Evolutionary conservation across 495 filamentous ascomycete genomes (phyloP).

Genomic region (Trichocladium uniseriatum): DNA sequence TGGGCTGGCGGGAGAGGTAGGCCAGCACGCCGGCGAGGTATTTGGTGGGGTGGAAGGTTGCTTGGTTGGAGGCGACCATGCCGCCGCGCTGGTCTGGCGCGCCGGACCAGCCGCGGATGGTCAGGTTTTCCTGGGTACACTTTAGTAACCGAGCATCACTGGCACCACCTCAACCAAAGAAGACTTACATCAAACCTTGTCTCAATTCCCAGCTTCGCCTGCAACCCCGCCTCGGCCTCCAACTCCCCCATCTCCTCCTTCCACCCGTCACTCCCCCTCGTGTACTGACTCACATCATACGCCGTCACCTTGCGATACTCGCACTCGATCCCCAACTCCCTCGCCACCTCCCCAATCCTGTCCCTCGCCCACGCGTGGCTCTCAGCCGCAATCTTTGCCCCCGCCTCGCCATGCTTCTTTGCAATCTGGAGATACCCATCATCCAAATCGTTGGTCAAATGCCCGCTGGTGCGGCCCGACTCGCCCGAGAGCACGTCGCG

Average conservation of each 20-base stretch:
- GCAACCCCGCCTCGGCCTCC: conserved; percentile 35
- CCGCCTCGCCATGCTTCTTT: conserved; percentile 41
- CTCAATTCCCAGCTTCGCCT: conserved; percentile 35
- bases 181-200: conserved; percentile 29
- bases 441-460: conserved; percentile 45
- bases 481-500: conserved; percentile 46
- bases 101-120: conserved; percentile 38
- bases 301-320: conserved; percentile 44
- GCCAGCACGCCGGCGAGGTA: conserved; percentile 44
- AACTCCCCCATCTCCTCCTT: conserved; percentile 30
- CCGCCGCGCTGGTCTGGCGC: conserved; percentile 42
- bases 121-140: conserved; percentile 23
- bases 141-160: background rate
- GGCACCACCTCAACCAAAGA: background rate
- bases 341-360: conserved; percentile 39
- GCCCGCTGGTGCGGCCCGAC: conserved; percentile 44
- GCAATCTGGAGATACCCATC: conserved; percentile 42
- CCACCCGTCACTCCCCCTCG: conserved; percentile 27
- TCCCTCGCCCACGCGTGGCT: conserved; percentile 47
- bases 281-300: conserved; percentile 34
- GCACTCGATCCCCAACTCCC: conserved; percentile 44
- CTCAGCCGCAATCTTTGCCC: conserved; percentile 42
- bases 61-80: conserved; percentile 40
- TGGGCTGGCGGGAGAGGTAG: conserved; percentile 41
- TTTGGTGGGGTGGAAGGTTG: conserved; percentile 50